phyloP scores from a whole-genome alignment of 169 alveolate genomes.

The Cyclospora cayetanensis region DNA sequence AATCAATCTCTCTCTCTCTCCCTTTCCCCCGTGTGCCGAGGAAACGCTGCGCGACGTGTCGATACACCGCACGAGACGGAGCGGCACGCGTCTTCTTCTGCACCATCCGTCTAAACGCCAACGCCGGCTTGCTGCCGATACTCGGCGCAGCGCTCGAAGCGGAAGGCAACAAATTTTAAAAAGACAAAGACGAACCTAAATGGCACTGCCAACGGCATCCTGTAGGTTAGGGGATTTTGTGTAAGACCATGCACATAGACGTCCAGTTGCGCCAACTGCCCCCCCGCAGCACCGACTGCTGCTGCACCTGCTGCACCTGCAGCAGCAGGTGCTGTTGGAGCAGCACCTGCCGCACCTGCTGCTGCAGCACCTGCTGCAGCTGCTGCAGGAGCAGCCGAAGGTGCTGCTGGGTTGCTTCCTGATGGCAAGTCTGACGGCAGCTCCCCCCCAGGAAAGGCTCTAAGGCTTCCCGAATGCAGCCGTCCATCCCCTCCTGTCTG shows the following conservation, averaged over 20 bases:
- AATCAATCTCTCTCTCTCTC: too few relatives aligned
- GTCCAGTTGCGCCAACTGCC: slow-evolving; percentile 29
- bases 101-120: too few relatives aligned
- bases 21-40: too few relatives aligned
- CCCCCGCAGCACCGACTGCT: not conserved
- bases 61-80: too few relatives aligned
- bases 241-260: slow-evolving; percentile 1
- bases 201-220: slow-evolving; percentile 36
- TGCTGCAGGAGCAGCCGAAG: not conserved
- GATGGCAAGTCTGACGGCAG: too few relatives aligned
- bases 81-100: too few relatives aligned
- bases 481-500: too few relatives aligned
- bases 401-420: too few relatives aligned
- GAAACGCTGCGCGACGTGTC: too few relatives aligned
- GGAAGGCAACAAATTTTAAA: not conserved
- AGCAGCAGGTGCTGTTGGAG: slow-evolving; percentile 19
- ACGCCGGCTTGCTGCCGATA: too few relatives aligned
- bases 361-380: not conserved
- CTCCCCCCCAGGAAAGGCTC: too few relatives aligned
- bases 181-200: slow-evolving; percentile 12
- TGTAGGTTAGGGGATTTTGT: not conserved
- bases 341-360: not conserved
- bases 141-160: not conserved
- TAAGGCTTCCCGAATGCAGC: too few relatives aligned
- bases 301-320: slow-evolving; percentile 5